phyloP scores from a whole-genome alignment of 805 yeast genomes.

The Starmera amethionina region DNA sequence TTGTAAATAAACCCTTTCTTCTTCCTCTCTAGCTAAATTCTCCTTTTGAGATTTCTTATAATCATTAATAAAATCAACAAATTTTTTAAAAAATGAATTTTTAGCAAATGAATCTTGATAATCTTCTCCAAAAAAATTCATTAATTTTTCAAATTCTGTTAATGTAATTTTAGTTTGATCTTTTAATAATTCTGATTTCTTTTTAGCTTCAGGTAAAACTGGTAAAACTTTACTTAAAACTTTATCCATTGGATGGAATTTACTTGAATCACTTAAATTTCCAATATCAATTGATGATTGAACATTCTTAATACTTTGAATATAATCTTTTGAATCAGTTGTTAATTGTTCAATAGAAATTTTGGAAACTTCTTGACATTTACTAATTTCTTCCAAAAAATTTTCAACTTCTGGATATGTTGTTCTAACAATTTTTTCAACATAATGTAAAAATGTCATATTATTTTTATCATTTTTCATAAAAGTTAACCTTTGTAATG shows the following conservation, averaged over 20 bases:
- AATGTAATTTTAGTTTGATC: slow-evolving; percentile 43
- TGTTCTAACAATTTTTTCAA: slow-evolving; percentile 55
- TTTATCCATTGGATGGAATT: slow-evolving; percentile 59
- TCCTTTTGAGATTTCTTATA: slow-evolving; percentile 58
- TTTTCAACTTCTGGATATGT: slow-evolving; percentile 55
- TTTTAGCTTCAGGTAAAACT: slow-evolving; percentile 42
- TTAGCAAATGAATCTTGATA: slow-evolving; percentile 40
- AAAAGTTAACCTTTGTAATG: slow-evolving; percentile 59
- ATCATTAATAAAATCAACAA: slow-evolving; percentile 48
- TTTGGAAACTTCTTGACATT: slow-evolving; percentile 45
- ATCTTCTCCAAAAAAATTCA: slow-evolving; percentile 69
- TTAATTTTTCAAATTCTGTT: slow-evolving; percentile 43
- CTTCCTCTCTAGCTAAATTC: slow-evolving; percentile 60
- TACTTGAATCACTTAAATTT: slow-evolving; percentile 49
- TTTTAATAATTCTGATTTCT: slow-evolving; percentile 38
- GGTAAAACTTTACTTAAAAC: slow-evolving; percentile 45
- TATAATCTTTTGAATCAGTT: slow-evolving; percentile 47
- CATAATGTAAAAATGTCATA: slow-evolving; percentile 64
- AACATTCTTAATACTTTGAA: slow-evolving; percentile 39
- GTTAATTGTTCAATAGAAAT: slow-evolving; percentile 54
- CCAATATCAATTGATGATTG: slow-evolving; percentile 50
- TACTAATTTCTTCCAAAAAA: slow-evolving; percentile 51
- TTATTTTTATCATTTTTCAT: slow-evolving; percentile 60
- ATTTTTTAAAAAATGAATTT: slow-evolving; percentile 52
- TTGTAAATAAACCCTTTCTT: slow-evolving; percentile 52